Evolutionary conservation across 2,329 filamentous ascomycete genomes (phyloP).

Genomic region (Magnaporthiopsis poae): DNA sequence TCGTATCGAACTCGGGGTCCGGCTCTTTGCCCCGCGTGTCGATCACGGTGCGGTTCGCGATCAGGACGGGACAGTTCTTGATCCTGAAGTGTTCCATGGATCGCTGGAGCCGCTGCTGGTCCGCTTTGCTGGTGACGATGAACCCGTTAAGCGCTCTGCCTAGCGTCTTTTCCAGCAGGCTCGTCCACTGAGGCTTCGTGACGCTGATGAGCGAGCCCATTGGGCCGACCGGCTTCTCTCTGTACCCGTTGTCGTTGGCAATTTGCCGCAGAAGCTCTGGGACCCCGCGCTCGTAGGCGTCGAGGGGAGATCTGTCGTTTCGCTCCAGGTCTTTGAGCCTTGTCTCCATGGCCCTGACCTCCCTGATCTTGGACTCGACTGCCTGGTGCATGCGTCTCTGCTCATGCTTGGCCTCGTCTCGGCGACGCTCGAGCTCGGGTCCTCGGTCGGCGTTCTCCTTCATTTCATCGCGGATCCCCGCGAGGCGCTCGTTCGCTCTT

Average conservation of each 20-base stretch:
- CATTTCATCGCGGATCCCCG: slow-evolving; percentile 30
- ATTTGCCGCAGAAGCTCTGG: slow-evolving; percentile 58
- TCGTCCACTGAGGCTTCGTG: slow-evolving; percentile 70
- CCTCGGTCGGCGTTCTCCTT: slow-evolving; percentile 19
- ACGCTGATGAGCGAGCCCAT: slow-evolving; percentile 70
- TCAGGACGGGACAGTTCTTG: slow-evolving; percentile 49
- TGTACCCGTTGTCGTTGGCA: slow-evolving; percentile 57
- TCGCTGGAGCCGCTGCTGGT: slow-evolving; percentile 57
- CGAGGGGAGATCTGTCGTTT: slow-evolving; percentile 49
- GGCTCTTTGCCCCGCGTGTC: slow-evolving; percentile 64
- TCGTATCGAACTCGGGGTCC: slow-evolving; percentile 60
- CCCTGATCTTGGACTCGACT: slow-evolving; percentile 37
- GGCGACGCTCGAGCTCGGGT: slow-evolving; percentile 23
- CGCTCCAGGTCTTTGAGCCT: slow-evolving; percentile 42
- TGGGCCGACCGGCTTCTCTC: slow-evolving; percentile 68
- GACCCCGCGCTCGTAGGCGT: slow-evolving; percentile 56
- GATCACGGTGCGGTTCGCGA: slow-evolving; percentile 47
- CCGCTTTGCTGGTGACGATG: slow-evolving; percentile 66
- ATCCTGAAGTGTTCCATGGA: slow-evolving; percentile 51
- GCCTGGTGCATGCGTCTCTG: slow-evolving; percentile 22
- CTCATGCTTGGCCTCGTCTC: slow-evolving; percentile 23
- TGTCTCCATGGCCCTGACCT: slow-evolving; percentile 43
- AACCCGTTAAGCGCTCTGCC: slow-evolving; percentile 65
- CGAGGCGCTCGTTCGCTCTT: slow-evolving; percentile 41
- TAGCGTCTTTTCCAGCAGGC: slow-evolving; percentile 67